Base-by-base conservation (phyloP, 2,329 filamentous ascomycete species). In the Colletotrichum sp. region DNA sequence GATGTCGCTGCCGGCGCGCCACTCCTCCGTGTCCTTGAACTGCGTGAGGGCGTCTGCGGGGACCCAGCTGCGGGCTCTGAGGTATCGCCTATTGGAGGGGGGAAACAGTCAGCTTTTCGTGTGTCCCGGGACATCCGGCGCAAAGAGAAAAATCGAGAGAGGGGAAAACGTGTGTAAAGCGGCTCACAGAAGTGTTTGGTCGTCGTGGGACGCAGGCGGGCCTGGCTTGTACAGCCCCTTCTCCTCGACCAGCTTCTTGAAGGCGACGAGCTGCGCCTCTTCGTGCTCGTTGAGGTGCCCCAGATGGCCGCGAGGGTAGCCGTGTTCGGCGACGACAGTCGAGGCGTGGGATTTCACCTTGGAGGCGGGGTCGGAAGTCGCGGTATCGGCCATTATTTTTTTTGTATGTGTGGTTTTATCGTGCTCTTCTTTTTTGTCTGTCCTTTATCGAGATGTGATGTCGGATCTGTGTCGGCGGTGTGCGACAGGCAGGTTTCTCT, bases 1-100 rank as follows among this genome's bases (percentile, higher is more conserved):
- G 65, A 98, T 90, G 79, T 95, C 89, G 84, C 96, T 96, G 77
- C 94, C 92, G 79, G 91, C 91, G 76, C 96, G 92, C 95, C 96
- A 98, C 75, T 95, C 92, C 85, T 98, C 95, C 1, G 96, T 98
- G 71, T 96, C 95, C 81, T 93, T 93, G 87, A 98, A 98, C 86
- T 98, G 96, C 75, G 87, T 90, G 83, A 93, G 93, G 15, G 96
- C 96, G 79, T 96, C 95, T 79, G 92, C 86, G 12, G 95, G 90
- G 32, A 93, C 87, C 88, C 96, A 98, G 84, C 93, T 94, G 72
- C 96, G 92, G 39, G 96, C 96, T 80, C 96, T 94, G 67, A 98
- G 89, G 84, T 94, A 98, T 76, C 96, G 95, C 77, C 95, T 97
- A 80, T 82, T n/a, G 69, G 30, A 52, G 65, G 55, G 76, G 28